Evolutionary conservation across 441 rosid species (phyloP), one percentile per base, ranked within the genome.

Genomic region (Viola pubescens): DNA sequence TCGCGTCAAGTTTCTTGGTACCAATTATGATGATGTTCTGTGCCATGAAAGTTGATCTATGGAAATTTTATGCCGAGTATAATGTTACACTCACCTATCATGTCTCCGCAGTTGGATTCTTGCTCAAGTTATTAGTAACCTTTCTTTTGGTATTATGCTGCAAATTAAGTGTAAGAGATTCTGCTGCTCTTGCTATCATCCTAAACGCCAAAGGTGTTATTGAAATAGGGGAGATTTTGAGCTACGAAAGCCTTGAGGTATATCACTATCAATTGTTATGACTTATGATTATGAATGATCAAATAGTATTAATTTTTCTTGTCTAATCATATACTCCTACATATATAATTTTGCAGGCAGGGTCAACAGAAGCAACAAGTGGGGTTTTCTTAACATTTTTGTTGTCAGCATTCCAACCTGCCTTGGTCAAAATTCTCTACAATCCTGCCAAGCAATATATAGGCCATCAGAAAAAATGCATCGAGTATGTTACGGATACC

Each of bases 161-260:
- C 48, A 70, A 72, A 13, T 50, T 79, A 67, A 71, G 74, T 48
- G 2, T 42, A 4, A 68, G 42, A 7, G 88, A 86, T 54, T 78
- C 84, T 46, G 10, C 72, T 48, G 73, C 75, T 56, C 70, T 82
- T 54, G 57, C 82, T 10, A 70, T 83, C 11, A 71, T 86, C 39
- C 59, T 83, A 68, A 72, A 64, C 66, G 67, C 63, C 62, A 82
- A 80, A 59, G 87, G 89, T 14, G 68, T 77, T 47, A 59, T 70
- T 1, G 85, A 77, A 52, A 43, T 83, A 44, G 83, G 75, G 39
- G 48, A n/a, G 8, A 9, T 66, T 9, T 14, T 71, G 45, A 66
- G 67, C 53, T 66, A 52, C 57, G 16, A 46, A 4, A 45, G 7
- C 47, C 9, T 71, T 34, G 64, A 48, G 67, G 71, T 66, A 70